These are phyloP conservation scores for Trichaptum fuscoviolaceum DNA, from an alignment of 768 basidiomycete species.

Conservation along the genomic window DNA sequence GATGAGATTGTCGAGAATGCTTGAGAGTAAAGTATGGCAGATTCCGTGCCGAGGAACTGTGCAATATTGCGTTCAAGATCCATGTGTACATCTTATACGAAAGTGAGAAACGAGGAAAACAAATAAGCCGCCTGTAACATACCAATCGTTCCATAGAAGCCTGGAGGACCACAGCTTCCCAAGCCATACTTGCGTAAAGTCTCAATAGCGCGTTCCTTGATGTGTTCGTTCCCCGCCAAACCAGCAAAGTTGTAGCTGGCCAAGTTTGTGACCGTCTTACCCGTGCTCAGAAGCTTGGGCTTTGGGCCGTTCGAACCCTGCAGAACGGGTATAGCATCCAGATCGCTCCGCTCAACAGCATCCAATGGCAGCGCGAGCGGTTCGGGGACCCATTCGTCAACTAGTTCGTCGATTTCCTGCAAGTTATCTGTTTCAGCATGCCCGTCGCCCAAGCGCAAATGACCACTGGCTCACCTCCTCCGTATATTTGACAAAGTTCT, in stretches of 20 bases:
- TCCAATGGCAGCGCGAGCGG: constrained; percentile 64
- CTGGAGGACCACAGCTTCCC: constrained; percentile 92
- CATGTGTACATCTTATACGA: constrained; percentile 82
- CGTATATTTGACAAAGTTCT: constrained; percentile 85
- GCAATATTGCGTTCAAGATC: constrained; percentile 86
- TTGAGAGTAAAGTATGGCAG: constrained; percentile 90
- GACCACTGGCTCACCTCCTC: constrained; percentile 66
- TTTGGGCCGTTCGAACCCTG: constrained; percentile 77
- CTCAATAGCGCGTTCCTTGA: constrained; percentile 82
- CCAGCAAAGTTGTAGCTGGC: constrained; percentile 91
- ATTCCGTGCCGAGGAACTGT: constrained; percentile 84
- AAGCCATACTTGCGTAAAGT: constrained; percentile 86
- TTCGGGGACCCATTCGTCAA: constrained; percentile 92
- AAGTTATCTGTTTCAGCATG: constrained; percentile 4
- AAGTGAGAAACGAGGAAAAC: neutral
- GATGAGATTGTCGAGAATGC: constrained; percentile 88
- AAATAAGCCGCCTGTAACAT: neutral
- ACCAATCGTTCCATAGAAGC: constrained; percentile 97
- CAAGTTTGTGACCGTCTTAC: constrained; percentile 78
- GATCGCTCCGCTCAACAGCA: constrained; percentile 55
- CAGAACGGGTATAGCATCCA: constrained; percentile 73
- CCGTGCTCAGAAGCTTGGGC: constrained; percentile 66
- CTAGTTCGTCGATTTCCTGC: constrained; percentile 95
- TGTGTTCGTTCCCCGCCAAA: constrained; percentile 78
- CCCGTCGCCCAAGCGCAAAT: neutral